Percentiles rank a stretch among this genome's conserved stretches.
Evolutionary conservation across 2,329 filamentous ascomycete species (phyloP).

Genomic region (Colletotrichum endophyticum): DNA sequence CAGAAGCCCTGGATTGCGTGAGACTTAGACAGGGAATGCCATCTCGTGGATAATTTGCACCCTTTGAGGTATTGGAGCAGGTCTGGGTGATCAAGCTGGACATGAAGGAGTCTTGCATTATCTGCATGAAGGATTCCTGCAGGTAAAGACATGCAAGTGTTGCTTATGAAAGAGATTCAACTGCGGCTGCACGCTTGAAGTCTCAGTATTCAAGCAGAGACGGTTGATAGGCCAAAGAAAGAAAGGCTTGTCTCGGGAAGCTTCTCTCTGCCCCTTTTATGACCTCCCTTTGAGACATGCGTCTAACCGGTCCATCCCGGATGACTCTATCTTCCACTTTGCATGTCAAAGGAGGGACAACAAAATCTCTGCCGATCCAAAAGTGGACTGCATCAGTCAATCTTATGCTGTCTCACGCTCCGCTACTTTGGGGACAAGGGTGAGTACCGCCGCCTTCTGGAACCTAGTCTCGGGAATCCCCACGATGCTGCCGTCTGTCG

Average conservation of each 20-base stretch:
- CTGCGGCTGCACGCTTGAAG: accelerated
- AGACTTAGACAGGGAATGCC: accelerated
- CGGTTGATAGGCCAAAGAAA: accelerated
- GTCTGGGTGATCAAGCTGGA: neutral
- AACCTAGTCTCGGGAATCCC: neutral
- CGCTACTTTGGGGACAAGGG: neutral
- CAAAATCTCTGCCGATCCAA: neutral
- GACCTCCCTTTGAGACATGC: neutral
- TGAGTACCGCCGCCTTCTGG: accelerated
- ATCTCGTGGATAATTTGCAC: neutral
- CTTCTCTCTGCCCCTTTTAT: neutral
- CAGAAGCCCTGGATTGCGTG: neutral
- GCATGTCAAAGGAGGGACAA: neutral
- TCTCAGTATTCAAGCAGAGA: accelerated
- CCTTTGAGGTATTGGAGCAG: neutral
- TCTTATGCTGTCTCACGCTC: neutral
- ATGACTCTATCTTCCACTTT: neutral
- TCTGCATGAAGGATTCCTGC: neutral
- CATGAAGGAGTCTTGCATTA: neutral
- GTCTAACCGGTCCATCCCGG: neutral
- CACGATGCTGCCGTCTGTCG: neutral
- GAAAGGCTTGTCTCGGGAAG: neutral
- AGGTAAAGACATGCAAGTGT: neutral
- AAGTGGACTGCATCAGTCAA: neutral
- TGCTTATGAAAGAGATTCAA: neutral